A percentile compares a stretch with the other conserved stretches of the same genome.
phyloP scores from a whole-genome alignment of 352 stramenopile species.

The Globisporangium sylvaticum region DNA sequence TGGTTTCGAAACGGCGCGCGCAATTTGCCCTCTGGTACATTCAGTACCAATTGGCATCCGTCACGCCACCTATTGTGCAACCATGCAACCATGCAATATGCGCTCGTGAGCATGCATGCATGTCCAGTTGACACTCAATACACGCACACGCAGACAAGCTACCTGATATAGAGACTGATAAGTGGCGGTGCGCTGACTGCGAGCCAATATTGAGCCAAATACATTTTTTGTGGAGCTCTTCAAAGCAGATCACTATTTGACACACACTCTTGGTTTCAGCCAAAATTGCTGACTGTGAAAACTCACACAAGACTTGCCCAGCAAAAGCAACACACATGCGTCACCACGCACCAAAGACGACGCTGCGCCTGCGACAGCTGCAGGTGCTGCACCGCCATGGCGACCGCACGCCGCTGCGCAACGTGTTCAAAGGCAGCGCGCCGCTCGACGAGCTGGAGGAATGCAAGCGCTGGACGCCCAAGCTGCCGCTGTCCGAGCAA shows the following conservation, averaged over 20 bases:
- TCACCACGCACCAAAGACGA: neutral
- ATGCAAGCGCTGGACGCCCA: constrained; percentile 33
- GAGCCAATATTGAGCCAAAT: too few species aligned
- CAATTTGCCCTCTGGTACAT: neutral
- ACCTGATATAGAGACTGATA: too few species aligned
- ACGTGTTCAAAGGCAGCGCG: constrained; percentile 48
- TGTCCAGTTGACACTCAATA: neutral
- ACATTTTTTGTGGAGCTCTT: too few species aligned
- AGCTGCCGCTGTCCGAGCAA: constrained; percentile 38
- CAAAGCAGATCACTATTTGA: too few species aligned
- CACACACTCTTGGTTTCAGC: too few species aligned
- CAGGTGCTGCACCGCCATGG: constrained; percentile 80
- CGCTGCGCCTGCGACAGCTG: constrained; percentile 59
- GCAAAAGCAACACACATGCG: too few species aligned
- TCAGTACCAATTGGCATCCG: neutral
- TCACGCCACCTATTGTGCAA: neutral
- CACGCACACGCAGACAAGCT: too few species aligned
- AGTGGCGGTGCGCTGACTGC: too few species aligned
- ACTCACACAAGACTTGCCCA: too few species aligned
- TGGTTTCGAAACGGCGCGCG: constrained; percentile 22
- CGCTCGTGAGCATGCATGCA: neutral
- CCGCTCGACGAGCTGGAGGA: constrained; percentile 33
- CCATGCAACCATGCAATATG: neutral
- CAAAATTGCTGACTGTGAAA: too few species aligned
- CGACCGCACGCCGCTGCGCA: constrained; percentile 71